Percentiles rank a stretch among this genome's conserved stretches.
phyloP scores from a whole-genome alignment of 768 basidiomycete genomes.

The Naganishia kalamii region DNA sequence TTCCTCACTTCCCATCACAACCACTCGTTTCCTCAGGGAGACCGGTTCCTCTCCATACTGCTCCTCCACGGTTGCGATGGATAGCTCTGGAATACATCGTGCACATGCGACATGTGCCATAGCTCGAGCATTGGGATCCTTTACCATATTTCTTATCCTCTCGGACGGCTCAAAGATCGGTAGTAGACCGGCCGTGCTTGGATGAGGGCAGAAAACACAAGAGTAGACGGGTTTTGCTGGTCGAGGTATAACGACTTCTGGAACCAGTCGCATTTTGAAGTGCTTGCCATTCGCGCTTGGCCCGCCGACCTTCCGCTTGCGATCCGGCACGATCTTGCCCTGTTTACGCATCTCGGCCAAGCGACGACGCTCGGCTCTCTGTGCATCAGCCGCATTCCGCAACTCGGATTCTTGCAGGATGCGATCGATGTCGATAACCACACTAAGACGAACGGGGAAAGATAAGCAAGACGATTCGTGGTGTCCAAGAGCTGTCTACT shows the following conservation, averaged over 20 bases:
- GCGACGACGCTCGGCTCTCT: conserved; percentile 23
- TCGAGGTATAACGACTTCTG: conserved; percentile 2
- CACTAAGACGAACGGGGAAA: conserved; percentile 59
- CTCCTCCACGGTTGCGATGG: conserved; percentile 66
- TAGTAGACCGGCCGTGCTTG: conserved; percentile 25
- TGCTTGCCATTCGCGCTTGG: neutral
- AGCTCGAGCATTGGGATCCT: conserved; percentile 56
- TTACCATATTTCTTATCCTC: conserved; percentile 51
- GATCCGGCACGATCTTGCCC: conserved; percentile 23
- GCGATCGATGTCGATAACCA: conserved; percentile 86
- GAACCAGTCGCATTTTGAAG: neutral
- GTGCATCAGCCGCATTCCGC: conserved; percentile 33
- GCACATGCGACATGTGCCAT: conserved; percentile 75
- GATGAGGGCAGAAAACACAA: conserved; percentile 42
- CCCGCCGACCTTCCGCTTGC: conserved; percentile 51
- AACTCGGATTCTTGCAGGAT: conserved; percentile 57
- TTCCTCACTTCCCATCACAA: conserved; percentile 74
- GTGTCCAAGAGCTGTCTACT: conserved; percentile 21
- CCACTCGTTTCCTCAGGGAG: conserved; percentile 25
- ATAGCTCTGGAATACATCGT: conserved; percentile 78
- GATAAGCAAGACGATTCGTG: conserved; percentile 48
- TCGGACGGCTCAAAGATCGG: conserved; percentile 32
- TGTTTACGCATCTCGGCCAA: conserved; percentile 23
- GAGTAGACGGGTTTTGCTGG: conserved; percentile 25
- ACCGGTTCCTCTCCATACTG: conserved; percentile 8